Evolutionary conservation across 345 rosid genomes (phyloP), one percentile per base, ranked within the genome.

Genomic region (Bruguiera sexangula): DNA sequence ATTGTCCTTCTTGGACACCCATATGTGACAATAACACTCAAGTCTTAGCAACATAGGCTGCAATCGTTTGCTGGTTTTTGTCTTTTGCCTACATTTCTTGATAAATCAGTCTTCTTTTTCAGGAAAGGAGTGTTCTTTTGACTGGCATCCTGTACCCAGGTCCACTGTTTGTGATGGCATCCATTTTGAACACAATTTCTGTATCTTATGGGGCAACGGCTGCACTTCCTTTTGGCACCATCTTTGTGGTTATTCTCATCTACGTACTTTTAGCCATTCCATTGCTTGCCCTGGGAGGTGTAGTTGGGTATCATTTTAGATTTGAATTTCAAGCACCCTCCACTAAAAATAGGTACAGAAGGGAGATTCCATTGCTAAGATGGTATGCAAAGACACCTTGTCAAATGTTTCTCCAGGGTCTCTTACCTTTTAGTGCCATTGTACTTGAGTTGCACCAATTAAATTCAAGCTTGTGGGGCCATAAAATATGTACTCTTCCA

Each of bases 171-270:
- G 78, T 76, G 59, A 76, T 82, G 36, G 59, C 76, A 32, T 85
- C 77, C 30, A 56, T 81, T 71, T 85, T 93, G 69, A 90, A 93
- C 73, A 82, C 78, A 48, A 77, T 89, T 71, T 86, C 98, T 65
- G 69, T 79, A 69, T 79, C 85, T 69, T 89, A 89, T 67, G 88
- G 93, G 21, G 85, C 88, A 71, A 93, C 93, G 2, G 81, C 87
- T 68, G 90, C 97, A 34, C 85, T 90, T 80, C 98, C 97, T 32
- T 85, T 87, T 63, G 85, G 97, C 80, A 89, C 96, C 72, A 77
- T 87, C 70, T 20, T 86, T 61, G 82, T 83, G 74, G 83, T 89
- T 73, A 71, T 88, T 52, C 80, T 88, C 69, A 67, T 89, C 32
- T 80, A 78, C 60, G 67, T 78, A 43, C 63, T 88, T 73, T 61